phyloP scores from a whole-genome alignment of 371 early-diverging fungal species.

The Mucor saturninus region DNA sequence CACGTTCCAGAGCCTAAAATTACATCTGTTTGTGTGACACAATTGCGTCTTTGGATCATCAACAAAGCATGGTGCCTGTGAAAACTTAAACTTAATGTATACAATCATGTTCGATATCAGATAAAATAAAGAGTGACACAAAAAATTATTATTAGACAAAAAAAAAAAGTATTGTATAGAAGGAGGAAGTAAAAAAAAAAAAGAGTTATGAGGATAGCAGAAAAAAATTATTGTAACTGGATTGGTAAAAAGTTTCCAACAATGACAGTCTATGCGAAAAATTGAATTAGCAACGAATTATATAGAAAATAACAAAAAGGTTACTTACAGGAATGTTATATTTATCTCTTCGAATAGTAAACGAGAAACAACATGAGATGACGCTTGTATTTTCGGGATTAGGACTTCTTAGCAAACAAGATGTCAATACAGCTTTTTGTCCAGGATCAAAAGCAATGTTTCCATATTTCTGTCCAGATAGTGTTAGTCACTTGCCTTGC shows the following conservation, averaged over 20 bases:
- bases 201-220: not conserved
- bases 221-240: conserved; percentile 38
- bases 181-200: conserved; percentile 1
- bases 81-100: too few species aligned
- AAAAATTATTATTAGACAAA: not conserved
- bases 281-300: not conserved
- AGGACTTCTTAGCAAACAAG: conserved; percentile 70
- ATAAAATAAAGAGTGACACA: not conserved
- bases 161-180: not conserved
- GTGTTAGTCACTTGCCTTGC: too few species aligned
- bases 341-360: conserved; percentile 91
- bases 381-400: conserved; percentile 57
- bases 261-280: conserved; percentile 62
- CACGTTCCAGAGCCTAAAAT: not conserved
- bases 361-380: conserved; percentile 88
- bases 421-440: conserved; percentile 94
- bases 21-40: not conserved
- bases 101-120: too few species aligned
- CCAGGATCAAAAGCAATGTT: conserved; percentile 94
- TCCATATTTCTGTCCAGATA: conserved; percentile 79
- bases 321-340: conserved; percentile 74
- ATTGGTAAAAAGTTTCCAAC: conserved; percentile 87
- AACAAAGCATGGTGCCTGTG: too few species aligned
- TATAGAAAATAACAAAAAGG: not conserved
- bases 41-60: too few species aligned